Base-by-base conservation (phyloP, 805 yeast genomes). In the Brettanomyces anomalus region DNA sequence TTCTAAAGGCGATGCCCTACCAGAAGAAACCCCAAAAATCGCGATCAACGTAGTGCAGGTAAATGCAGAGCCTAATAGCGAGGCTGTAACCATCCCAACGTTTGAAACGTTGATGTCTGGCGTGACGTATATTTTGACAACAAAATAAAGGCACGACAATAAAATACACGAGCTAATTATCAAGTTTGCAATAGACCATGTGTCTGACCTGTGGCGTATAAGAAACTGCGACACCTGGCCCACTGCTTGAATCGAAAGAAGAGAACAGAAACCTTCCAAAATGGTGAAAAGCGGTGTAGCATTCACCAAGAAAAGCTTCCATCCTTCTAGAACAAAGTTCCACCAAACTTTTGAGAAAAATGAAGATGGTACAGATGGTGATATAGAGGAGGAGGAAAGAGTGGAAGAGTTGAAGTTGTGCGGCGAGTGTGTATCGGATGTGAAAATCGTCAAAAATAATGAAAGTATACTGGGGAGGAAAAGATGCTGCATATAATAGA, bases 181-280 rank as follows among this genome's bases (percentile, higher is more conserved):
- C 36, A 93, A 71, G 44, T 83, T 78, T 1, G 81, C 74, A 33
- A 90, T 79, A 40, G 85, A 74, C 89, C 95, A 85, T 30, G 77
- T 66, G 54, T 88, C 96, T 4, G 87, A 77, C 49, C 75, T 77
- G 44, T 71, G 54, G 43, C 60, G 59, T 18, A 80, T 76, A 37
- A 86, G 65, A 82, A 89, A 81, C 47, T 75, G 72, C 42, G 85
- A 72, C 7, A 85, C 78, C 53, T 88, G 88, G 7, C 97, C 96
- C 35, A 85, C 73, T 13, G 95, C 85, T 65, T 93, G 98, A 47
- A 93, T 87, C n/a, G 87, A 80, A 44, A 93, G 68, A 20, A 93
- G 73, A 1, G 96, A 79, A 62, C 96, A 94, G 52, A 93, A 81
- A 2, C 98, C 98, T 64, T 93, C 98, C 41, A 89, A 66, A 16